Evolutionary conservation across 2,329 filamentous ascomycete genomes (phyloP), one percentile per base, ranked within the genome.

Genomic region (Trichophyton equinum): DNA sequence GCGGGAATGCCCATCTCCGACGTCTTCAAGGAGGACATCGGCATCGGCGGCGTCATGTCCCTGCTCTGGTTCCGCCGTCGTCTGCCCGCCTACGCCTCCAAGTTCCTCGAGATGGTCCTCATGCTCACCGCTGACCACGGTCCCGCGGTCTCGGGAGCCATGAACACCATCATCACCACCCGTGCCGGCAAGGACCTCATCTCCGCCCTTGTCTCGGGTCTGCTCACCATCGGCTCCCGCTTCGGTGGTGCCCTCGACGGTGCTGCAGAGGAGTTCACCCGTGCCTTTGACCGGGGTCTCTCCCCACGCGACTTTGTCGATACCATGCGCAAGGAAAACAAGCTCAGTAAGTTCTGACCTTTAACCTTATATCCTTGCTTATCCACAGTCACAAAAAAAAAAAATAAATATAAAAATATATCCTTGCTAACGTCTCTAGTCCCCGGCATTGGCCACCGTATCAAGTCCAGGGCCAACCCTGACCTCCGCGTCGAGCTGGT

Each of bases 141-240:
- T 78, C 94, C 94, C 60, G 94, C 94, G 70, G 94, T 99, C 70
- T 99, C 94, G 70, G 94, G 94, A 84, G 94, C 94, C 77, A 99
- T 99, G 94, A 99, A 99, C 87, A 99, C 94, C 75, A 99, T 99
- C 76, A 97, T 99, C 76, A 99, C 94, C 65, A 99, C 94, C 63
- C 89, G 94, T 88, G 94, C 94, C 65, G 94, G 94, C 76, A 99
- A 99, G 84, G 94, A 99, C 75, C 81, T 99, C 68, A 97, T 99
- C 81, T 91, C 86, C 71, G 88, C 94, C 56, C 84, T 99, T 65
- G 94, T 99, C 62, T 89, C 89, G 70, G 94, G 94, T 90, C 88
- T 99, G 60, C 81, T 99, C 74, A 99, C 94, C 70, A 99, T 99
- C 71, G 94, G 94, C 73, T 96, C 92, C 62, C 88, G 94, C 65